These are phyloP conservation scores for Rhizophora mangle DNA, from an alignment of 345 rosid species.

Conservation along the genomic window DNA sequence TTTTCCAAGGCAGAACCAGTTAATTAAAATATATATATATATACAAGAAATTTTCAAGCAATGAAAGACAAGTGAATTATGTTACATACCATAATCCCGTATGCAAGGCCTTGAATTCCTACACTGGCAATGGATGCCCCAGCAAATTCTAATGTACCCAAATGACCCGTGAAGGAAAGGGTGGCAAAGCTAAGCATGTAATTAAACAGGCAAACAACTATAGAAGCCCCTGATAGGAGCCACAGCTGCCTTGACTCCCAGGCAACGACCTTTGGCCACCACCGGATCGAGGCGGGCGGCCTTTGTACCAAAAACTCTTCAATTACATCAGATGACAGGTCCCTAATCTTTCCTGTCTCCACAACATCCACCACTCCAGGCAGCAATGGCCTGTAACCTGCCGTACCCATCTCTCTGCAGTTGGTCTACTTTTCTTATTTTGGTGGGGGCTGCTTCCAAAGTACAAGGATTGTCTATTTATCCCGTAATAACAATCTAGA, in stretches of 20 bases:
- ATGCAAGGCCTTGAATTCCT: constrained; percentile 93
- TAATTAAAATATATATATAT: too few relatives aligned
- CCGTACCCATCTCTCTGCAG: constrained; percentile 24
- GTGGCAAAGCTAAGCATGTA: constrained; percentile 88
- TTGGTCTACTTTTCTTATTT: too few relatives aligned
- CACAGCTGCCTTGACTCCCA: constrained; percentile 91
- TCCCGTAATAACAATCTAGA: too few relatives aligned
- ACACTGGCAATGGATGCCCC: constrained; percentile 88
- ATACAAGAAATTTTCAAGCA: background rate
- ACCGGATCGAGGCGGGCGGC: constrained; percentile 31
- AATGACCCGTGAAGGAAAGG: constrained; percentile 68
- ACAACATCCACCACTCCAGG: constrained; percentile 32
- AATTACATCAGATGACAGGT: constrained; percentile 49
- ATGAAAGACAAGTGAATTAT: background rate
- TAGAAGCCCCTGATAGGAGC: constrained; percentile 72
- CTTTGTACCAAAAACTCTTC: constrained; percentile 59
- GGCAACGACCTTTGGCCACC: constrained; percentile 67
- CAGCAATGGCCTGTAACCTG: constrained; percentile 45
- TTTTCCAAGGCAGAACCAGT: too few relatives aligned
- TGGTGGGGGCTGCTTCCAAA: too few relatives aligned
- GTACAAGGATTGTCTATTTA: too few relatives aligned
- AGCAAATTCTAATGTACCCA: constrained; percentile 73
- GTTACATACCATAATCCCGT: constrained; percentile 75
- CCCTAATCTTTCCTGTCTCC: constrained; percentile 23
- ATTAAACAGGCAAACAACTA: constrained; percentile 58